Evolutionary conservation across 768 basidiomycete genomes (phyloP), one percentile per base, ranked within the genome.

Genomic region (Sarcomyxa edulis): DNA sequence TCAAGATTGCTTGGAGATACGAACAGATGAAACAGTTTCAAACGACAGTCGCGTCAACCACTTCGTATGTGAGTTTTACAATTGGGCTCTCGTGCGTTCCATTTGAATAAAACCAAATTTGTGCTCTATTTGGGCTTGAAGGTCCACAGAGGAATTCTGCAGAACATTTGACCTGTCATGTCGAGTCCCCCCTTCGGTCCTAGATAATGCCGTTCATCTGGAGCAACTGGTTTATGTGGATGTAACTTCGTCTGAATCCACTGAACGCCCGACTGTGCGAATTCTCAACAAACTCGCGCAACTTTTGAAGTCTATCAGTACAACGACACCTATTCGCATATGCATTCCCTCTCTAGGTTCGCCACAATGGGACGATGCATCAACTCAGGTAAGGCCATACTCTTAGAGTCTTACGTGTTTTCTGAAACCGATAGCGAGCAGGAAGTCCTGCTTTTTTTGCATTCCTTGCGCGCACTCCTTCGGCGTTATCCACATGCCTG

Each of bases 1-100:
- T 94, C 47, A 95, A 87, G 65, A 98, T 99, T 50, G 96, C 96
- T 21, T 99, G 96, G 89, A 75, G 96, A 54, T 99, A 99, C 60
- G 90, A 91, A 52, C 74, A 81, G 41, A 87, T 97, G 87, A 88
- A 84, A 63, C 81, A 72, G 61, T 95, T 96, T 58, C 78, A 89
- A 63, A 96, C 93, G 4, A 91, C 89, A 2, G 80, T 92, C 15
- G 55, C 67, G 25, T 45, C 64, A 33, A 55, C 69, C 31, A 61
- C 62, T 46, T 61, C 63, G 69, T 75, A 69, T 56, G 77, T 74
- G 42, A 52, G 55, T 58, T 54, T 43, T 30, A n/a, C n/a, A n/a
- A n/a, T n/a, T n/a, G n/a, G n/a, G n/a, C n/a, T n/a, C n/a, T n/a
- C n/a, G n/a, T n/a, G n/a, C n/a, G n/a, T 42, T 30, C 22, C 20